phyloP scores from a whole-genome alignment of 2,329 filamentous ascomycete genomes.

The Lasiodiplodia theobromae region DNA sequence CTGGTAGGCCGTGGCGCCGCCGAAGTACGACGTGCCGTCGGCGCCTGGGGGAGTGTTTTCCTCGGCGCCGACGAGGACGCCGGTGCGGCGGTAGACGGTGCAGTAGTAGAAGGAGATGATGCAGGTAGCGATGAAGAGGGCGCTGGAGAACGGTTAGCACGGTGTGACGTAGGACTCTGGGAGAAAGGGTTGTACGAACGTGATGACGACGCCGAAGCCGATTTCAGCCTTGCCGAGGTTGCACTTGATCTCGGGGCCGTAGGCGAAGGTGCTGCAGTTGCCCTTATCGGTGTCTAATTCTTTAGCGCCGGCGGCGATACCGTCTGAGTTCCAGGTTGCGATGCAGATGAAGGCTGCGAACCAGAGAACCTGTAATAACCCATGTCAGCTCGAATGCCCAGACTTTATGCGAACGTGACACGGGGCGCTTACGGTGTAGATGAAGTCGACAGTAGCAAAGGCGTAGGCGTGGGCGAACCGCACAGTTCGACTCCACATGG shows the following conservation, averaged over 20 bases:
- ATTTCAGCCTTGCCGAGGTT: conserved; percentile 62
- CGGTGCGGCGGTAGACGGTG: conserved; percentile 63
- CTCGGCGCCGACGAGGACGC: conserved; percentile 57
- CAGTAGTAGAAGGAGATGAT: conserved; percentile 63
- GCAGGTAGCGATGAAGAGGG: conserved; percentile 62
- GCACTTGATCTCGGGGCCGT: conserved; percentile 63
- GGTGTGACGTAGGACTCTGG: neutral
- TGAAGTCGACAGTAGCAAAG: conserved; percentile 62
- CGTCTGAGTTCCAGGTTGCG: conserved; percentile 63
- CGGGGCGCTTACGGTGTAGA: conserved; percentile 50
- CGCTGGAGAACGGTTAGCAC: conserved; percentile 41
- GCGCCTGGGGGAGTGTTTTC: conserved; percentile 29
- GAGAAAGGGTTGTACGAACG: conserved; percentile 49
- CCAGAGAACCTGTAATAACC: conserved; percentile 59
- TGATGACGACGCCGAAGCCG: conserved; percentile 64
- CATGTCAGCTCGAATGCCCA: conserved; percentile 8
- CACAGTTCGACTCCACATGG: conserved; percentile 65
- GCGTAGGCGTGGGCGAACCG: conserved; percentile 67
- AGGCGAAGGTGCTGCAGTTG: conserved; percentile 63
- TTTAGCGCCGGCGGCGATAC: conserved; percentile 58
- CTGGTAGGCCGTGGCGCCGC: conserved; percentile 20
- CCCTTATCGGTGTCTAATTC: conserved; percentile 50
- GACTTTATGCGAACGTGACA: neutral
- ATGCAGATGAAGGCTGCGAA: conserved; percentile 65
- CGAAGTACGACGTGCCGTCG: conserved; percentile 33